phyloP scores from a whole-genome alignment of 78 protist species.

The Fonticula alba region DNA sequence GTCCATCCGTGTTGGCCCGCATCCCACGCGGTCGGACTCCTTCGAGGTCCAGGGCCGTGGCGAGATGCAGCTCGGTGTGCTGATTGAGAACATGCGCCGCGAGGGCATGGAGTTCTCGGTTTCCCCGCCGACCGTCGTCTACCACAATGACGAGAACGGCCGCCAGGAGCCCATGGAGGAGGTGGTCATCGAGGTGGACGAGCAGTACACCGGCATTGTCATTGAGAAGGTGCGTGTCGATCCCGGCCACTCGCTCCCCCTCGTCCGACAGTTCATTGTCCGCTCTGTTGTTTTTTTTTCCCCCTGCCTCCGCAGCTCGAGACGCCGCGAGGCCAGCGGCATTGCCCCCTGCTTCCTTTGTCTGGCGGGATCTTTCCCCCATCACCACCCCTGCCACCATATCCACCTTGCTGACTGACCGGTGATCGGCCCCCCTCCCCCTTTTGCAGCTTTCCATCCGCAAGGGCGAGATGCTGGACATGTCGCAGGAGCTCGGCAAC shows the following conservation, averaged over 20 bases:
- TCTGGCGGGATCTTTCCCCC: background rate
- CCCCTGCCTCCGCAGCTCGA: background rate
- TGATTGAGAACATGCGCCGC: constrained; percentile 72
- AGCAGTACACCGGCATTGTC: constrained; percentile 34
- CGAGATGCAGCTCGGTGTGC: constrained; percentile 69
- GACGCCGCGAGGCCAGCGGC: background rate
- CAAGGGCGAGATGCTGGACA: constrained; percentile 29
- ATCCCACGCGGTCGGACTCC: background rate
- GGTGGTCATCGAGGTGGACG: constrained; percentile 47
- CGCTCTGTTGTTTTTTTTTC: background rate
- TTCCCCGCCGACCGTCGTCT: background rate
- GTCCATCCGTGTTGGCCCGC: constrained; percentile 30
- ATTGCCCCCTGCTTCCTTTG: background rate
- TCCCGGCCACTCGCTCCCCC: too few relatives aligned
- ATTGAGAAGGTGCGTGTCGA: constrained; percentile 32
- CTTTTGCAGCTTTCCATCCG: constrained; percentile 2
- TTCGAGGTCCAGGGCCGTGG: constrained; percentile 61
- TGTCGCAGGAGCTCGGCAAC: constrained; percentile 20
- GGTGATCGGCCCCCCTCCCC: too few relatives aligned
- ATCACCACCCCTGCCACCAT: background rate
- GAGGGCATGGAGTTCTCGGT: constrained; percentile 68
- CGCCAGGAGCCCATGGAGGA: constrained; percentile 27
- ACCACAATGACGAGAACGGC: background rate
- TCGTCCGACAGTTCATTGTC: background rate
- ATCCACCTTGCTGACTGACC: background rate